Conservation (phyloP, 2,329 filamentous ascomycete species). For the Penicillium sclerotigenum region DNA sequence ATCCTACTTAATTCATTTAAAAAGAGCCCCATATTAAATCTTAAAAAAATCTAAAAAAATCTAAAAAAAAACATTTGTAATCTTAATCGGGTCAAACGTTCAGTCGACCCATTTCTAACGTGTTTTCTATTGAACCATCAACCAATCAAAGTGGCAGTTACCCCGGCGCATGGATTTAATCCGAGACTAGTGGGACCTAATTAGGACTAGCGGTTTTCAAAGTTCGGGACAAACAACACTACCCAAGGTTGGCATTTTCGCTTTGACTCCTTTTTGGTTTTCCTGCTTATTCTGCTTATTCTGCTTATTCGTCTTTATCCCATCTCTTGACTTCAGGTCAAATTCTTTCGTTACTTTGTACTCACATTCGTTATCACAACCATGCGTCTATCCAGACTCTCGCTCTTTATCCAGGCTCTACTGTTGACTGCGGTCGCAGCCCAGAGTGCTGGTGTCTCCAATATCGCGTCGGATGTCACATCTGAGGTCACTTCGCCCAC, state of each 20-base stretch:
- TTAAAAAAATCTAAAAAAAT: background rate
- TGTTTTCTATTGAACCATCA: background rate
- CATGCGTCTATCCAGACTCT: slow-evolving; percentile 34
- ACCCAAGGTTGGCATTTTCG: background rate
- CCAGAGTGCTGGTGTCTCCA: slow-evolving; percentile 25
- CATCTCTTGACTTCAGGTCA: slow-evolving; percentile 9
- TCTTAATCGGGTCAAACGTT: background rate
- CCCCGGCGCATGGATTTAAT: background rate
- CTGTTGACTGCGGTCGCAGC: slow-evolving; percentile 34
- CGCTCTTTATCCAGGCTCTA: slow-evolving; percentile 34
- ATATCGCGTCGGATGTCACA: slow-evolving; percentile 14
- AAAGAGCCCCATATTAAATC: too few relatives aligned
- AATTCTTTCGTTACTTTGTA: slow-evolving; percentile 3
- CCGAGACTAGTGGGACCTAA: background rate
- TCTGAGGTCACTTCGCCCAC: slow-evolving; percentile 11
- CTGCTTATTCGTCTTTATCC: slow-evolving; percentile 5
- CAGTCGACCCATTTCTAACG: background rate
- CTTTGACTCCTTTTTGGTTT: slow-evolving; percentile 13
- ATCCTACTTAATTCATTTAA: background rate
- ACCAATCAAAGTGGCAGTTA: background rate
- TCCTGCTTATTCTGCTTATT: too few relatives aligned
- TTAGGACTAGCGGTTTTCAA: background rate
- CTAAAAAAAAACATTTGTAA: background rate
- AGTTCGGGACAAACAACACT: slow-evolving; percentile 1
- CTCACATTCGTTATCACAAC: slow-evolving; percentile 11